Percentiles rank a stretch among this genome's conserved stretches.
Conservation (phyloP, 129 eudicot species). For the Cynara cardunculus region DNA sequence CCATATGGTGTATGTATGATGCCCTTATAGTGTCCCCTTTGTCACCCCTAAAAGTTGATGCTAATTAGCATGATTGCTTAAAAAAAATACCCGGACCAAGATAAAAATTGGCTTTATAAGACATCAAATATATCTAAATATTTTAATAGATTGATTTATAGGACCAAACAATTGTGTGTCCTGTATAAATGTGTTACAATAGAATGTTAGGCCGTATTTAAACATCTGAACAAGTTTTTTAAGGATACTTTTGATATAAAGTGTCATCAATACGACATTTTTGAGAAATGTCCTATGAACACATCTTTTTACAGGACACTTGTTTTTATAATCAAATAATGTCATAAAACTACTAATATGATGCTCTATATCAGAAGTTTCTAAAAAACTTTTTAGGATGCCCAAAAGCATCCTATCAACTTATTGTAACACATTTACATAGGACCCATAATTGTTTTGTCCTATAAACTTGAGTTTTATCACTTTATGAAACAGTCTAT, state of each 20-base stretch:
- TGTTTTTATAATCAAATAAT: not conserved
- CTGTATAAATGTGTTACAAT: not conserved
- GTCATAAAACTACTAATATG: not conserved
- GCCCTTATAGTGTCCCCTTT: slow-evolving; percentile 87
- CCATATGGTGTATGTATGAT: slow-evolving; percentile 68
- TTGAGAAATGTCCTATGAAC: not conserved
- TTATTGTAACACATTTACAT: not conserved
- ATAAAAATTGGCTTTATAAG: not conserved
- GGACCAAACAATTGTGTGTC: not conserved
- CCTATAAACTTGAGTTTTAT: not conserved
- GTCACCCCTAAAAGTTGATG: slow-evolving; percentile 53
- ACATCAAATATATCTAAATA: not conserved
- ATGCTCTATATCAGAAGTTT: not conserved
- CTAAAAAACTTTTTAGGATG: not conserved
- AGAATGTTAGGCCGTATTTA: not conserved
- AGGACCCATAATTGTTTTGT: not conserved
- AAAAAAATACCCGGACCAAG: not conserved
- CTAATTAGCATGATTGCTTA: not conserved
- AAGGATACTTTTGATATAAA: no score
- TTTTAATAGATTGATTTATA: not conserved
- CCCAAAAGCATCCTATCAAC: not conserved
- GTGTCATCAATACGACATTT: not conserved
- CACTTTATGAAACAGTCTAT: not conserved
- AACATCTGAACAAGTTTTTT: not conserved
- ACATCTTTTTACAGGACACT: not conserved